Percentiles rank a stretch among this genome's conserved stretches.
Conservation (phyloP, 768 basidiomycete species). For the Cystofilobasidium bisporidii region DNA sequence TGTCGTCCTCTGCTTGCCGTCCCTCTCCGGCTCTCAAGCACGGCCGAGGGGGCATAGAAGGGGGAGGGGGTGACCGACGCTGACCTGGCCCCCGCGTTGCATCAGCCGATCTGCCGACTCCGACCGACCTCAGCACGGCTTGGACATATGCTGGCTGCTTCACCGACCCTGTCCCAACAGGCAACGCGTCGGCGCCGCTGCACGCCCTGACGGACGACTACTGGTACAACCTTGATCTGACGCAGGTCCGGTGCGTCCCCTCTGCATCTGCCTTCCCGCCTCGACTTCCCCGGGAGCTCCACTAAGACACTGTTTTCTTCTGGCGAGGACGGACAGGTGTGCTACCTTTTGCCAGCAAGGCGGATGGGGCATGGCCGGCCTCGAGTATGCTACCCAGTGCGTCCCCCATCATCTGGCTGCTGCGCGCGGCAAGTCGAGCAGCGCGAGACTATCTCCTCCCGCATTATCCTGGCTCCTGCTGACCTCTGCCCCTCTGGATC, state of each 20-base stretch:
- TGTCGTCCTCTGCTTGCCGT: background rate
- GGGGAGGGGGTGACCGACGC: background rate
- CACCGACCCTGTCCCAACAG: background rate
- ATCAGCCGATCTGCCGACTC: background rate
- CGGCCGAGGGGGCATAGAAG: too few species aligned
- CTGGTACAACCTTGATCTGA: background rate
- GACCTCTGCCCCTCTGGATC: too few species aligned
- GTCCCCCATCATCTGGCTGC: background rate
- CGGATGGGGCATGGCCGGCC: background rate
- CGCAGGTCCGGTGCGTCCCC: conserved; percentile 11
- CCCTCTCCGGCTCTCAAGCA: background rate
- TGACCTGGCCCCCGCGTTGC: background rate
- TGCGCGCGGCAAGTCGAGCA: too few species aligned
- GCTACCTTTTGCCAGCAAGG: background rate
- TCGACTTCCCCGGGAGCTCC: background rate
- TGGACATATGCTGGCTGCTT: conserved; percentile 15
- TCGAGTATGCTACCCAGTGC: background rate
- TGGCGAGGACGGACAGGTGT: too few species aligned
- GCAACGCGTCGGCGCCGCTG: background rate
- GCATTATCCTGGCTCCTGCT: too few species aligned
- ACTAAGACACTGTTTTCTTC: too few species aligned
- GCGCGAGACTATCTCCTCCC: too few species aligned
- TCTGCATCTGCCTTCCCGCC: background rate
- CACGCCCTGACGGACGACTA: conserved; percentile 13
- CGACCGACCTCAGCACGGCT: background rate